phyloP scores from a whole-genome alignment of 169 alveolate species.

The Neospora caninum region DNA sequence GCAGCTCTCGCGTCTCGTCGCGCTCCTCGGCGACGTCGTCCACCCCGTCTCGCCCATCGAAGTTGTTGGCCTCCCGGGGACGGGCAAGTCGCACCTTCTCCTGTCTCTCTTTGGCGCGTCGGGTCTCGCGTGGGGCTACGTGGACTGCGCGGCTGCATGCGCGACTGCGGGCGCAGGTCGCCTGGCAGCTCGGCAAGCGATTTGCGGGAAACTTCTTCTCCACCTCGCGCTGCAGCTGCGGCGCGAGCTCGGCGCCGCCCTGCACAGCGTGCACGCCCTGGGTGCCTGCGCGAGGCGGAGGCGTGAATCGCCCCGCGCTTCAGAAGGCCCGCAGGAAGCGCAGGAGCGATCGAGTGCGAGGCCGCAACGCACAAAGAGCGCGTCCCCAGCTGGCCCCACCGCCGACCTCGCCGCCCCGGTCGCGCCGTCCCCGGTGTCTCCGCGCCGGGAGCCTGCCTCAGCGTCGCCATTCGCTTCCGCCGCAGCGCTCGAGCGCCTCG shows the following conservation, averaged over 20 bases:
- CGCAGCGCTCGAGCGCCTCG: conserved; percentile 32
- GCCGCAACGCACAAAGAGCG: conserved; percentile 31
- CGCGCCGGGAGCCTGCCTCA: background rate
- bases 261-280: background rate
- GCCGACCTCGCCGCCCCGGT: background rate
- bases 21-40: conserved; percentile 43
- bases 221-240: conserved; percentile 14
- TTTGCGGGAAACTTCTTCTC: background rate
- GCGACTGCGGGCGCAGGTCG: conserved; percentile 48
- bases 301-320: background rate
- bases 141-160: conserved; percentile 55
- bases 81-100: conserved; percentile 46
- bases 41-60: conserved; percentile 48
- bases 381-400: background rate
- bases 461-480: conserved; percentile 5
- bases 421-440: background rate
- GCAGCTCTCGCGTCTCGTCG: conserved; percentile 35
- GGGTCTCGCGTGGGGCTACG: conserved; percentile 36
- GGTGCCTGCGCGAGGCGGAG: background rate
- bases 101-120: conserved; percentile 9
- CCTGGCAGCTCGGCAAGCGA: conserved; percentile 35
- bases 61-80: conserved; percentile 50
- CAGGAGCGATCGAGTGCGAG: conserved; percentile 26
- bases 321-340: background rate
- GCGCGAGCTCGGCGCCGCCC: background rate